Conservation (phyloP, 768 basidiomycete genomes). For the Tylopilus rubrobrunneus region DNA sequence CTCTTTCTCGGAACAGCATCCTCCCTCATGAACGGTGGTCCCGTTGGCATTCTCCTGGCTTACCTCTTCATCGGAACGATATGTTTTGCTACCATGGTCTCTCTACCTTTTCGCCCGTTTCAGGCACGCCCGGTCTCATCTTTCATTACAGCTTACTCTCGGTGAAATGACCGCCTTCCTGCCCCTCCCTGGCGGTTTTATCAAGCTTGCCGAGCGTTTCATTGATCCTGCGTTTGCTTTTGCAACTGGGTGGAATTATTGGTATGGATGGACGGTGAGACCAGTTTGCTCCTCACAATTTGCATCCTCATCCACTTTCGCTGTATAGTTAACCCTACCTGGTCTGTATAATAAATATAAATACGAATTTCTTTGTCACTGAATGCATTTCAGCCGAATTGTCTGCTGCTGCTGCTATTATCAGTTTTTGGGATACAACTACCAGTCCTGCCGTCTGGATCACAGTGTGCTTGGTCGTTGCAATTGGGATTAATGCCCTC, state of each 20-base stretch:
- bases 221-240: constrained; percentile 45
- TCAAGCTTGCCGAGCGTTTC: constrained; percentile 45
- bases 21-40: constrained; percentile 40
- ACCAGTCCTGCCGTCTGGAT: constrained; percentile 50
- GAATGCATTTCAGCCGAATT: constrained; percentile 36
- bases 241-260: constrained; percentile 41
- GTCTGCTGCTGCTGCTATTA: constrained; percentile 47
- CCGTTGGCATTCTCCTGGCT: constrained; percentile 43
- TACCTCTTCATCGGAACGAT: constrained; percentile 37
- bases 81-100: constrained; percentile 39
- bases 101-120: not conserved
- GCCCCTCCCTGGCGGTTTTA: constrained; percentile 44
- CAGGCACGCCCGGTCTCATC: not conserved
- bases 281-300: not conserved
- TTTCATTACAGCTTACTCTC: constrained; percentile 24
- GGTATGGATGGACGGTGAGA: constrained; percentile 36
- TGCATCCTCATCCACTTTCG: not conserved
- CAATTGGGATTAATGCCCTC: constrained; percentile 42
- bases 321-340: constrained; percentile 22
- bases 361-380: not conserved
- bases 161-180: constrained; percentile 47
- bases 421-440: constrained; percentile 42
- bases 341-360: constrained; percentile 9
- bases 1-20: constrained; percentile 34
- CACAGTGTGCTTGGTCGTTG: constrained; percentile 47